phyloP scores from a whole-genome alignment of 23 red algal species.

The Chondrus crispus region DNA sequence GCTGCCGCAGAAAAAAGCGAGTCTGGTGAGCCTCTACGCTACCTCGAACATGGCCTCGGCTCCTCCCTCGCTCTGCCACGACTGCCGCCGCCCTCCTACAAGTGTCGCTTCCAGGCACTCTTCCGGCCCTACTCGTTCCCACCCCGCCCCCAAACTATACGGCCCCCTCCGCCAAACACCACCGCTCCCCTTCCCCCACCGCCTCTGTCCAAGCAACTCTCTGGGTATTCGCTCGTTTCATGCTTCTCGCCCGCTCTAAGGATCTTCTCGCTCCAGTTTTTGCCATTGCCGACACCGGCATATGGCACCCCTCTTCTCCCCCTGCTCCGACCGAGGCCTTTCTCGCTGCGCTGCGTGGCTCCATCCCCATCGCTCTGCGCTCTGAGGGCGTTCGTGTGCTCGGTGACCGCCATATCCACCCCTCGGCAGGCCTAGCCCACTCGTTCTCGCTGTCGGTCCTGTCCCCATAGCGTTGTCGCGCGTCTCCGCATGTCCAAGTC shows the following conservation, averaged over 20 bases:
- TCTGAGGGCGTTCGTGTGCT: constrained; percentile 17
- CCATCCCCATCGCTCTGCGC: constrained; percentile 21
- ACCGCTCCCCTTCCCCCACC: neutral
- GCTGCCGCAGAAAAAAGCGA: no score
- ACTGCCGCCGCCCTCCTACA: no score
- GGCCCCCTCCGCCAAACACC: neutral
- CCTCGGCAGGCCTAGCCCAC: neutral
- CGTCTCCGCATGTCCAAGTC: no score
- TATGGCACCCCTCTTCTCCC: constrained; percentile 14
- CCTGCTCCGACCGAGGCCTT: constrained; percentile 4
- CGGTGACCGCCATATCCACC: constrained; percentile 2
- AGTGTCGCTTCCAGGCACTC: constrained; percentile 15
- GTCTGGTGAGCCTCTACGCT: no score
- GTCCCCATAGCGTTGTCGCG: neutral
- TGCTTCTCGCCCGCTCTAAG: neutral
- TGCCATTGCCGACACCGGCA: neutral
- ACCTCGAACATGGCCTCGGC: no score
- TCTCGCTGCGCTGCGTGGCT: constrained; percentile 19
- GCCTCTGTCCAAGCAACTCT: no score
- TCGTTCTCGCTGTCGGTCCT: constrained; percentile 15
- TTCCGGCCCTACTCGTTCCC: neutral
- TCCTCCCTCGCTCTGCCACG: no score
- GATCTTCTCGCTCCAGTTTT: constrained; percentile 11
- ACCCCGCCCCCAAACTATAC: no score
- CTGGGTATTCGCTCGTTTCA: constrained; percentile 21